A percentile compares a stretch with the other conserved stretches of the same genome.
Conservation (phyloP, 352 stramenopile species). For the Pythium dissimile region DNA sequence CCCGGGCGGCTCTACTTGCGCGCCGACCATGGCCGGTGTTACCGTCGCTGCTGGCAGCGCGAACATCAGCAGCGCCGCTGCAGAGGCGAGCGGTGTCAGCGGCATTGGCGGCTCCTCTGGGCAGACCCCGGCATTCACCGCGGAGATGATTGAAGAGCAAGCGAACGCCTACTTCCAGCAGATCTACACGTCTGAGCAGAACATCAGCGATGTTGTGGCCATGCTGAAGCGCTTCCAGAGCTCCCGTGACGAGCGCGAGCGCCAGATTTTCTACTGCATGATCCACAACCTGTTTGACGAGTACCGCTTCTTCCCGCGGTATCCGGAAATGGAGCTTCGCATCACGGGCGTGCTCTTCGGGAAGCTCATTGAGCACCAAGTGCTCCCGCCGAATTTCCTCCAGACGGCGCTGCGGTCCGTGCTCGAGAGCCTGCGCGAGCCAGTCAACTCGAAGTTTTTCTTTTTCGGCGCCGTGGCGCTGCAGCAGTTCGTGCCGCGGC, state of each 20-base stretch:
- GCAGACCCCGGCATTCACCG: constrained; percentile 50
- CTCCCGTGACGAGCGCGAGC: constrained; percentile 93
- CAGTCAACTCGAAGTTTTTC: constrained; percentile 97
- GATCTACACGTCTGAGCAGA: constrained; percentile 98
- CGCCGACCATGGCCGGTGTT: constrained; percentile 2
- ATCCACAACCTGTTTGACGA: constrained; percentile 99
- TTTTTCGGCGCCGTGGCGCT: constrained; percentile 98
- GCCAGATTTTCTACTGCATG: constrained; percentile 99
- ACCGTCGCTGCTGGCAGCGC: not conserved
- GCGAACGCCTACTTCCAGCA: constrained; percentile 99
- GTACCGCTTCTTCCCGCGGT: constrained; percentile 99
- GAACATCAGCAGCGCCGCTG: not conserved
- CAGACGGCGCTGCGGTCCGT: constrained; percentile 97
- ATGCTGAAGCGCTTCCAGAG: constrained; percentile 99
- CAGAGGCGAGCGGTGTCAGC: constrained; percentile 12
- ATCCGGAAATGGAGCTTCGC: constrained; percentile 98
- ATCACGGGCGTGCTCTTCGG: constrained; percentile 99
- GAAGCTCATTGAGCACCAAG: constrained; percentile 97
- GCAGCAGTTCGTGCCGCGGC: constrained; percentile 96
- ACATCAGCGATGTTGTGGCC: constrained; percentile 96
- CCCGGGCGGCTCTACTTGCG: constrained; percentile 3
- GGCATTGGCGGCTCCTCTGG: constrained; percentile 3
- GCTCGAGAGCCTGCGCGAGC: constrained; percentile 95
- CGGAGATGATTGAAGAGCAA: constrained; percentile 98
- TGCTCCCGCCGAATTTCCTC: constrained; percentile 97